Evolutionary conservation across 2,329 filamentous ascomycete species (phyloP).

Genomic region (Monilinia laxa): DNA sequence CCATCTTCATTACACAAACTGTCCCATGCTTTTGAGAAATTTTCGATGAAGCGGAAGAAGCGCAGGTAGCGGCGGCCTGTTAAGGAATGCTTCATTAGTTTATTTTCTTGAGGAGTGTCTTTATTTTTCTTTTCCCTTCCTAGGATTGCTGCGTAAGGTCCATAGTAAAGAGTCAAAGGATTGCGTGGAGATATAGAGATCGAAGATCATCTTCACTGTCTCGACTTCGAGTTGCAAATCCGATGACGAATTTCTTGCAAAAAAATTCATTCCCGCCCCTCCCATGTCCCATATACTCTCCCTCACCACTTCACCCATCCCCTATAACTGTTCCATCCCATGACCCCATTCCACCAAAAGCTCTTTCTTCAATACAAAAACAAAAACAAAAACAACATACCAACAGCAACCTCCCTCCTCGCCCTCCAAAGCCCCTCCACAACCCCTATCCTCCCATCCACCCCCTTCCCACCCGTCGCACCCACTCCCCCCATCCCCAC

Average conservation of each 20-base stretch:
- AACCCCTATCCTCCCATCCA: constrained; percentile 31
- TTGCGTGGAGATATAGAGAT: not conserved
- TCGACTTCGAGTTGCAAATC: not conserved
- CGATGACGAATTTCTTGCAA: not conserved
- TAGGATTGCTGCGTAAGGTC: not conserved
- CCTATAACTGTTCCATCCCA: too few relatives aligned
- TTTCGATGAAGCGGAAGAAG: constrained; percentile 65
- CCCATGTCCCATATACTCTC: not conserved
- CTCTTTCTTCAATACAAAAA: not conserved
- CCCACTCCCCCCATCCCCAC: constrained; percentile 42
- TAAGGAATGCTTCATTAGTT: not conserved
- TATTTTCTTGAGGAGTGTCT: not conserved
- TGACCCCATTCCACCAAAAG: not conserved
- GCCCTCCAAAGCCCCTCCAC: constrained; percentile 40
- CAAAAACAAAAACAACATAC: constrained; percentile 37
- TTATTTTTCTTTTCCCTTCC: not conserved
- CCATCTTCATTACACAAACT: constrained; percentile 41
- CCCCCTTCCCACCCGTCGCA: not conserved
- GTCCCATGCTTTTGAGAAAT: constrained; percentile 52
- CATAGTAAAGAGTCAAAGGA: not conserved
- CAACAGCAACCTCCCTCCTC: constrained; percentile 45
- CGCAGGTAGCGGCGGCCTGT: constrained; percentile 62
- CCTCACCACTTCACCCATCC: not conserved
- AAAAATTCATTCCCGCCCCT: not conserved
- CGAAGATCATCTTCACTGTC: not conserved